Evolutionary conservation across 1,139 yeast genomes (phyloP), one percentile per base, ranked within the genome.

Genomic region (Ogataea hybrid): DNA sequence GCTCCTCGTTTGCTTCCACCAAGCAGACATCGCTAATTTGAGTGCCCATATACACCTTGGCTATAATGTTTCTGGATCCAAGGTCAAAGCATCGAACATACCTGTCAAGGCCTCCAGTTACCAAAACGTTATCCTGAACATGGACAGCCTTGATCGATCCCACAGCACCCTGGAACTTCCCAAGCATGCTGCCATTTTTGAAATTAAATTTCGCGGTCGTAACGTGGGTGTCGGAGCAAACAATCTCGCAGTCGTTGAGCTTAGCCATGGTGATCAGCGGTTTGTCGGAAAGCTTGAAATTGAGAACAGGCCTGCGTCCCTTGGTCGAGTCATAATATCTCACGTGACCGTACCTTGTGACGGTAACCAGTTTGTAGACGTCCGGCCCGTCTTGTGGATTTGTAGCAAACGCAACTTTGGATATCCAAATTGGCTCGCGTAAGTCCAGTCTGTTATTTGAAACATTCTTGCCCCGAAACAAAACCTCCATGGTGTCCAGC

Each of bases 31-130:
- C 70, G 35, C 79, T 73, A n/a, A 86, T 72, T 56, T 85, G 88
- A 4, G 87, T 77, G 3, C 95, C 95, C 28, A 83, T 59, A 55
- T 77, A 90, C 10, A 87, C 84, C 57, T 87, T 88, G 9, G 80
- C 88, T 14, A 82, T 64, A 39, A 78, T 68, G 36, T 77, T 75
- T 40, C 95, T 70, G 0, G 78, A 63, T 2, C 64, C 66, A 6
- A 79, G 59, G 49, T 86, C 83, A 62, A 77, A 90, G 3, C 86
- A 86, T 44, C 97, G 73, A 32, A 88, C 71, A 59, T 88, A 90
- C 57, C 96, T 73, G 59, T 90, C 97, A 28, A 89, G 71, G 0
- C 96, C 96, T 32, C 95, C 96, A 20, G 88, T 72, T 2, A 75
- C 72, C 8, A 81, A 44, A 10, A 62, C 20, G 10, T 48, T 43